Conservation (phyloP, 768 basidiomycete species). For the Gelatoporia subvermispora region DNA sequence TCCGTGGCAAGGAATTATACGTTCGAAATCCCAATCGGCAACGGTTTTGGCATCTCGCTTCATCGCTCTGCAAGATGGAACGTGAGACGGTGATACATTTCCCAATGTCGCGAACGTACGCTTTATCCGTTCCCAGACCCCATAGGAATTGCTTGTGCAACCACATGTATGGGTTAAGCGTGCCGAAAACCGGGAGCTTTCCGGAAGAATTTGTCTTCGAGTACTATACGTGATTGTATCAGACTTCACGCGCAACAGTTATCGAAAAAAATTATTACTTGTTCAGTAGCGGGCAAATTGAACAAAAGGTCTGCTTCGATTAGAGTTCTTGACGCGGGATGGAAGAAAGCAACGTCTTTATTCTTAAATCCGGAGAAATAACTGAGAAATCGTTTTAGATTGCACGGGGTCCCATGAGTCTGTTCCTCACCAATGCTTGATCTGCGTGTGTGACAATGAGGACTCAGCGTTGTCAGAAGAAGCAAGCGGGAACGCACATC, state of each 20-base stretch:
- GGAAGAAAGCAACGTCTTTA: constrained; percentile 82
- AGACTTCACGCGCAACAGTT: background rate
- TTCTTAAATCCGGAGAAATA: constrained; percentile 70
- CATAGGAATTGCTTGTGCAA: constrained; percentile 24
- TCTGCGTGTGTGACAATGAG: constrained; percentile 8
- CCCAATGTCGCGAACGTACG: constrained; percentile 7
- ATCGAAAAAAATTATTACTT: no score
- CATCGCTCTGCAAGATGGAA: constrained; percentile 41
- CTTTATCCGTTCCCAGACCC: constrained; percentile 22
- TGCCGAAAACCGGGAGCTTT: constrained; percentile 17
- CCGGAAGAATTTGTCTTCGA: constrained; percentile 29
- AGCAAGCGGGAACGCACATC: constrained; percentile 37
- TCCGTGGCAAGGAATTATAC: constrained; percentile 72
- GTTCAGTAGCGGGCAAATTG: constrained; percentile 77
- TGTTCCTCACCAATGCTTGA: constrained; percentile 24
- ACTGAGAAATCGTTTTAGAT: constrained; percentile 25
- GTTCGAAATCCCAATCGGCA: constrained; percentile 65
- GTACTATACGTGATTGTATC: constrained; percentile 25
- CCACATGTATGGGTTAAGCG: constrained; percentile 18
- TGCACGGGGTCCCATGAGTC: background rate
- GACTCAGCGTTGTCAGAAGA: background rate
- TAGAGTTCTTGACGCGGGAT: constrained; percentile 63
- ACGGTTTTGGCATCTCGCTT: constrained; percentile 59
- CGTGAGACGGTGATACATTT: background rate
- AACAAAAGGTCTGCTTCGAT: constrained; percentile 80